phyloP scores from a whole-genome alignment of 2,329 filamentous ascomycete species.

The Nemania abortiva region DNA sequence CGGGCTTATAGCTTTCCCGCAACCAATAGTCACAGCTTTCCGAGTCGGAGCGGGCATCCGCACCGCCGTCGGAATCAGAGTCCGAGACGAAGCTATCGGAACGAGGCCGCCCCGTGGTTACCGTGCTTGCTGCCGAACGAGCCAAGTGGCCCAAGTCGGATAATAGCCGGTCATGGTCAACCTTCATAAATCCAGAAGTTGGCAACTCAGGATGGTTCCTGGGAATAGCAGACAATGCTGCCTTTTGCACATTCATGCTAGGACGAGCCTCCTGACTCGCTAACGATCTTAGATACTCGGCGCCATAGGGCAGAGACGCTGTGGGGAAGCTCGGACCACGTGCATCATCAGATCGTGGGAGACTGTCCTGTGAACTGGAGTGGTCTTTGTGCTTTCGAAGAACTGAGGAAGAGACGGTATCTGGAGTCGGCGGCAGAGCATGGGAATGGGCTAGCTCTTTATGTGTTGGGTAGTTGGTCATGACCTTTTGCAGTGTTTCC shows the following conservation, averaged over 20 bases:
- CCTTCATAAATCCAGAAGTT: constrained; percentile 30
- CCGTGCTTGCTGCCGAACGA: constrained; percentile 62
- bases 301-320: constrained; percentile 37
- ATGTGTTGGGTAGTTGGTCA: constrained; percentile 59
- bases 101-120: constrained; percentile 55
- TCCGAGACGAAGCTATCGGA: constrained; percentile 60
- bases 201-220: constrained; percentile 49
- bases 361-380: constrained; percentile 47
- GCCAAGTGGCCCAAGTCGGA: constrained; percentile 45
- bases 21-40: constrained; percentile 70
- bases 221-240: constrained; percentile 52
- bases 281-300: constrained; percentile 46
- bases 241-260: constrained; percentile 42
- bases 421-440: constrained; percentile 67
- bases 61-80: constrained; percentile 58
- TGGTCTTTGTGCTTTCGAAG: constrained; percentile 52
- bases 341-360: constrained; percentile 37
- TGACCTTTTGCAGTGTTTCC: constrained; percentile 61
- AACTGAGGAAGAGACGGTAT: constrained; percentile 69
- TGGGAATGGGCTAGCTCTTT: constrained; percentile 58
- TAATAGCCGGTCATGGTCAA: constrained; percentile 48
- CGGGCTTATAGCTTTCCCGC: constrained; percentile 63
- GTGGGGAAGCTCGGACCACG: constrained; percentile 42
- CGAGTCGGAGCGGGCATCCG: constrained; percentile 56
- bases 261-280: constrained; percentile 38